Conservation (phyloP, 306 rosid species). For the Benincasa hispida region DNA sequence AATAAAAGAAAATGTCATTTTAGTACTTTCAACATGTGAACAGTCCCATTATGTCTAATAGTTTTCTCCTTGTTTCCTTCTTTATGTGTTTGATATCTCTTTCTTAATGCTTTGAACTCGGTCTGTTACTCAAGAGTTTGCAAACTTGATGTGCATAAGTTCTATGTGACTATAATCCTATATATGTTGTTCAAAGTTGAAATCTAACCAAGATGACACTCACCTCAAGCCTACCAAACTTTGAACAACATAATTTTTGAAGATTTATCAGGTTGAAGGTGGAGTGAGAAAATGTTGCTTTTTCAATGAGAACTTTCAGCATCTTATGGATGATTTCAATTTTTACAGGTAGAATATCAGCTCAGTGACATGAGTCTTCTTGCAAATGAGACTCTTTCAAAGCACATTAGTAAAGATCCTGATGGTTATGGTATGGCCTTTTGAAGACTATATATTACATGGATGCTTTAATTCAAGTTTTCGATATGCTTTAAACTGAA, state of each 20-base stretch:
- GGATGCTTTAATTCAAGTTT: neutral
- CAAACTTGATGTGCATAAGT: neutral
- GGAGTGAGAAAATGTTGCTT: neutral
- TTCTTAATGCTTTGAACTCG: neutral
- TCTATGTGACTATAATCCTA: neutral
- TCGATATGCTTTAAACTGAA: neutral
- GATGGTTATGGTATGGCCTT: slow-evolving; percentile 65
- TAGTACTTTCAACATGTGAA: too few species aligned
- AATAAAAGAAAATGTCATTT: too few species aligned
- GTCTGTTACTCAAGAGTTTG: neutral
- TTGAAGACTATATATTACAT: slow-evolving; percentile 10
- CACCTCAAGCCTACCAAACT: neutral
- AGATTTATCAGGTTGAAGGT: neutral
- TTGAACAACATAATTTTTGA: neutral
- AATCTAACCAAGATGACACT: neutral
- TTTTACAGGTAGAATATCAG: slow-evolving; percentile 73
- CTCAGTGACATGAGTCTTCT: slow-evolving; percentile 82
- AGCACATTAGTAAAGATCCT: slow-evolving; percentile 75
- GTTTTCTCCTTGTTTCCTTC: neutral
- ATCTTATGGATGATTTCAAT: neutral
- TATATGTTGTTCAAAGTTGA: neutral
- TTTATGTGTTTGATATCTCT: neutral
- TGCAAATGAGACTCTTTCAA: slow-evolving; percentile 75
- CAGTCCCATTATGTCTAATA: too few species aligned
- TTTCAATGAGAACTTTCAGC: neutral